Evolutionary conservation across 371 early-diverging fungal genomes (phyloP), one percentile per base, ranked within the genome.

Genomic region (Globomyces sp.): DNA sequence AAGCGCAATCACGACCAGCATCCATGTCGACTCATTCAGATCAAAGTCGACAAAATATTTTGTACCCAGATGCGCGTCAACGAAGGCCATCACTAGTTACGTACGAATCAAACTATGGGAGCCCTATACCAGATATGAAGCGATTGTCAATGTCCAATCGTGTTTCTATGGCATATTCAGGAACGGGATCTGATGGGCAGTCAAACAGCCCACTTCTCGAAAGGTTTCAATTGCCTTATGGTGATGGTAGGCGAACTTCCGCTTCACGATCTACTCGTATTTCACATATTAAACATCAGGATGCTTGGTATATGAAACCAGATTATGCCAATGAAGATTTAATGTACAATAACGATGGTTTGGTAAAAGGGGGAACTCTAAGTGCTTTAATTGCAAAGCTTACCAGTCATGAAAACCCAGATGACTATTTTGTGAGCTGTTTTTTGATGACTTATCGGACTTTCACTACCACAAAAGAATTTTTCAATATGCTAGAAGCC

Each of bases 341-440:
- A 55, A 70, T 91, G 1, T 86, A 95, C 71, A 90, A 84, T 75
- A 41, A 46, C 13, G 94, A 96, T 57, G 74, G 76, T 40, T 84
- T 89, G 67, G 92, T 97, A 63, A 89, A 90, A 70, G 95, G 95
- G 58, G 96, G 93, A 34, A 91, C 93, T 2, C 72, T 97, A n/a
- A 71, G 77, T 2, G 90, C 92, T 0, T 82, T 97, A 1, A 84
- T 95, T 2, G 95, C 94, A 77, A 82, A 91, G n/a, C 79, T 96
- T 65, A 96, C 96, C 0, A 83, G 89, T 24, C 96, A 96, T 70
- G 93, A 93, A 48, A 10, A 69, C 4, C 49, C 61, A 5, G 81
- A 85, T 58, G 10, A 69, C 1, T 48, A 69, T 37, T 77, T 66
- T 57, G 61, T 69, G 1, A 68, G 65, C 53, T 64, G 73, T 4